Percentiles rank a stretch among this genome's conserved stretches.
Conservation (phyloP, 371 early-diverging fungal species). For the Apophysomyces elegans region DNA sequence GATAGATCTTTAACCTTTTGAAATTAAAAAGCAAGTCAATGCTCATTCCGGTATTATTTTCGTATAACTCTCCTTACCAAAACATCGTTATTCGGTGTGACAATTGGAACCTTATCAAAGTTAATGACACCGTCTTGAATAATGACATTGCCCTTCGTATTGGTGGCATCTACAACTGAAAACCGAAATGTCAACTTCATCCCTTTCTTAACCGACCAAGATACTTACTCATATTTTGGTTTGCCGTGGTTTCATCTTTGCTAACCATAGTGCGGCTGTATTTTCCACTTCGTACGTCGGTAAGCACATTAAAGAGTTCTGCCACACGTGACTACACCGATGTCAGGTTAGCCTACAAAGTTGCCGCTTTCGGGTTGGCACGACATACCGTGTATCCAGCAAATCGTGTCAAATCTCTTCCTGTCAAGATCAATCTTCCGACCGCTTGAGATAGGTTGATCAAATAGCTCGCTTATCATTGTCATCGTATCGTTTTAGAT, state of each 20-base stretch:
- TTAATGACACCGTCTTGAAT: conserved; percentile 74
- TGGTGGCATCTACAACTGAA: conserved; percentile 50
- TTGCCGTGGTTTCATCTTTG: conserved; percentile 39
- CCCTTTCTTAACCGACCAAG: background rate
- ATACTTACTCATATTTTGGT: conserved; percentile 36
- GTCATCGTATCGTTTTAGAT: too few species aligned
- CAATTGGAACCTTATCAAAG: conserved; percentile 88
- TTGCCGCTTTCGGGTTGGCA: background rate
- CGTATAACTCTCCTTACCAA: conserved; percentile 54
- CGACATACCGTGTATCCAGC: conserved; percentile 68
- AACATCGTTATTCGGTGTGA: conserved; percentile 93
- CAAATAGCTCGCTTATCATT: conserved; percentile 70
- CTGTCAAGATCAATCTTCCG: conserved; percentile 81
- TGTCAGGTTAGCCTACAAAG: background rate
- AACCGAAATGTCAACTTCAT: background rate
- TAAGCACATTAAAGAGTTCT: conserved; percentile 74
- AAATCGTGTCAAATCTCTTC: conserved; percentile 82
- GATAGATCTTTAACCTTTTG: conserved; percentile 66
- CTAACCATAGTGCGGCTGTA: conserved; percentile 68
- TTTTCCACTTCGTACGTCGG: conserved; percentile 70
- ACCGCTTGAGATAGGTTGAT: conserved; percentile 89
- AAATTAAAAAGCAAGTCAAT: background rate
- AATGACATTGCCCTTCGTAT: conserved; percentile 65
- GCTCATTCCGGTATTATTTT: background rate
- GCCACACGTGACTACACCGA: conserved; percentile 68